Base-by-base conservation (phyloP, 495 filamentous ascomycete species). In the Lophium mytilinum region DNA sequence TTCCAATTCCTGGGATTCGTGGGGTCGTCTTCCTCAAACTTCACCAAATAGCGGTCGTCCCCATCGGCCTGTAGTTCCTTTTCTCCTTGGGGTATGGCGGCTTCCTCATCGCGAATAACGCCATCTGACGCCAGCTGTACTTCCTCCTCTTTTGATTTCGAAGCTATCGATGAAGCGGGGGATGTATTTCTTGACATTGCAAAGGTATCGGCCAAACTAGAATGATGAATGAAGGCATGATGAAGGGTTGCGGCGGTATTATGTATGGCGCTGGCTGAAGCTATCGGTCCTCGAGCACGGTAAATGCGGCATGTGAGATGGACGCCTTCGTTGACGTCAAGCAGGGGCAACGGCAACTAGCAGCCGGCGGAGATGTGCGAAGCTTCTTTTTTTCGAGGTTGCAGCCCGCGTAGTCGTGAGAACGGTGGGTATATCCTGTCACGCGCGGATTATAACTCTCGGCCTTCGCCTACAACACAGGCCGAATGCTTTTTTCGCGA, bases 1-100 rank as follows among this genome's bases (percentile, higher is more conserved):
- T 52, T 55, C 73, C 74, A 80, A 57, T 79, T 79, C 33, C 71
- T 67, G 4, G 78, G 78, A 52, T 80, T 81, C 40, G 14, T 12
- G 6, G 43, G 45, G 21, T 48, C 45, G 14, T 48, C 1, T 24
- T 9, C 17, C 14, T 48, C 17, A 9, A 18, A 48, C 33, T 48
- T 48, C 2, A 48, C 45, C 18, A 48, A 18, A 48, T 48, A 24
- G 9, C 18, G 45, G 33, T 48, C 12, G 17, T 33, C 45, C 12
- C 6, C 15, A 18, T 6, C 24, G 6, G 24, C 24, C 24, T 30
- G 24, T 6, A 30, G 24, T 6, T 30, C 3, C 6, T 30, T 30
- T 30, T 30, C 24, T 30, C 24, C 24, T 30, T 30, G 24, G 3
- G 39, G 39, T 2, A 41, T 12, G 2, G 39, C 17, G 39, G 12